A percentile compares a stretch with the other conserved stretches of the same genome.
Evolutionary conservation across 2,329 filamentous ascomycete genomes (phyloP).

Genomic region (Venturia carpophila): DNA sequence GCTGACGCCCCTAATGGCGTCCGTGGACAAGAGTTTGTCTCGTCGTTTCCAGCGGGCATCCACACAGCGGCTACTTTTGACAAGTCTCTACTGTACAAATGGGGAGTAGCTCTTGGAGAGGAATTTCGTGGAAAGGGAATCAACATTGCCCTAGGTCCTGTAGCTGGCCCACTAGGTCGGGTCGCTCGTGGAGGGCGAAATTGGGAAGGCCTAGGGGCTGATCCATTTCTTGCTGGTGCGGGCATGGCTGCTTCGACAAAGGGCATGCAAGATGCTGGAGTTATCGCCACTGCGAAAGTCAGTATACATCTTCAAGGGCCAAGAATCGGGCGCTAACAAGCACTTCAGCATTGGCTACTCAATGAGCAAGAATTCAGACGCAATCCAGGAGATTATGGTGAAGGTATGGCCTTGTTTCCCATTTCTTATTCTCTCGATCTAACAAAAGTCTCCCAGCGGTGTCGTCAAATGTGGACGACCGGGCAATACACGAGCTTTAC

Average conservation of each 20-base stretch:
- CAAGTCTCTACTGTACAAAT: slow-evolving; percentile 2
- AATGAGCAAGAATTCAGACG: slow-evolving; percentile 26
- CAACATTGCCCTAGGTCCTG: slow-evolving; percentile 17
- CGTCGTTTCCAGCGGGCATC: slow-evolving; percentile 14
- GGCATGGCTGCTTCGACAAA: neutral
- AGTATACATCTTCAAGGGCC: neutral
- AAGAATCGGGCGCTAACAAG: neutral
- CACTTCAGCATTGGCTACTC: neutral
- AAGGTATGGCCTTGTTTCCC: neutral
- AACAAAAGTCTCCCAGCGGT: neutral
- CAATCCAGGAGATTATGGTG: slow-evolving; percentile 19
- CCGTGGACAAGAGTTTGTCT: slow-evolving; percentile 12
- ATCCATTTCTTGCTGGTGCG: slow-evolving; percentile 13
- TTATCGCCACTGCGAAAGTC: slow-evolving; percentile 7
- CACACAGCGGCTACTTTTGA: slow-evolving; percentile 17
- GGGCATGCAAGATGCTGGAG: slow-evolving; percentile 25
- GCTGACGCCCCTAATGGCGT: slow-evolving; percentile 13
- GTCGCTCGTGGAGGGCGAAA: slow-evolving; percentile 37
- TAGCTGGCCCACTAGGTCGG: slow-evolving; percentile 27
- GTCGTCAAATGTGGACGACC: slow-evolving; percentile 24
- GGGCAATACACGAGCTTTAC: slow-evolving; percentile 28
- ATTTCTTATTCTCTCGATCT: neutral
- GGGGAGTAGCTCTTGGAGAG: slow-evolving; percentile 7
- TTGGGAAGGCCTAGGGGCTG: slow-evolving; percentile 17
- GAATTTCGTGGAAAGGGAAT: slow-evolving; percentile 18